A percentile compares a stretch with the other conserved stretches of the same genome.
phyloP scores from a whole-genome alignment of 31 red algal genomes.

The Bonnemaisonia californica region DNA sequence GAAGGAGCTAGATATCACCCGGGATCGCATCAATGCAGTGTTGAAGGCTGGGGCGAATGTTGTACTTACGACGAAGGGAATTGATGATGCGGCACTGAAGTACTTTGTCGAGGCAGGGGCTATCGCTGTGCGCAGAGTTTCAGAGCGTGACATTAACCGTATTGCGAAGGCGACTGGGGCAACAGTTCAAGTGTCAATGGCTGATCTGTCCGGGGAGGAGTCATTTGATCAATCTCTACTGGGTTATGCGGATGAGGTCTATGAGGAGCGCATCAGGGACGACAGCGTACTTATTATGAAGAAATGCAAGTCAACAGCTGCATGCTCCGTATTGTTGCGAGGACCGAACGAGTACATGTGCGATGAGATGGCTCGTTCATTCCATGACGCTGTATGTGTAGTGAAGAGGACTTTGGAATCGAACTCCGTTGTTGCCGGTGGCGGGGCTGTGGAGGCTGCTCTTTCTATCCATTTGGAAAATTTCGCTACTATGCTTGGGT shows the following conservation, averaged over 20 bases:
- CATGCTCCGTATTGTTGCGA: conserved; percentile 85
- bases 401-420: conserved; percentile 93
- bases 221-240: conserved; percentile 84
- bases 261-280: conserved; percentile 88
- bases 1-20: conserved; percentile 90
- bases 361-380: conserved; percentile 94
- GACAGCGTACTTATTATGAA: conserved; percentile 77
- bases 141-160: conserved; percentile 81
- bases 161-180: conserved; percentile 94
- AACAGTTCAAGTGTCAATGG: conserved; percentile 76
- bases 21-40: conserved; percentile 80
- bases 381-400: conserved; percentile 89
- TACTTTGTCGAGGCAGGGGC: conserved; percentile 94
- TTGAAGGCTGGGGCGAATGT: conserved; percentile 94
- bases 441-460: conserved; percentile 91
- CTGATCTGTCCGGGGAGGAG: conserved; percentile 92
- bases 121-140: conserved; percentile 87
- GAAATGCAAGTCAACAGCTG: conserved; percentile 69
- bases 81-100: conserved; percentile 97
- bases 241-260: conserved; percentile 88
- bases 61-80: conserved; percentile 93
- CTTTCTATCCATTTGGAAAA: conserved; percentile 93
- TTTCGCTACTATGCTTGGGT: conserved; percentile 87
- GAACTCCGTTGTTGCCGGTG: conserved; percentile 87
- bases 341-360: conserved; percentile 98